Conservation (phyloP, 1,139 yeast species). For the Debaryomycetaceae sp. region DNA sequence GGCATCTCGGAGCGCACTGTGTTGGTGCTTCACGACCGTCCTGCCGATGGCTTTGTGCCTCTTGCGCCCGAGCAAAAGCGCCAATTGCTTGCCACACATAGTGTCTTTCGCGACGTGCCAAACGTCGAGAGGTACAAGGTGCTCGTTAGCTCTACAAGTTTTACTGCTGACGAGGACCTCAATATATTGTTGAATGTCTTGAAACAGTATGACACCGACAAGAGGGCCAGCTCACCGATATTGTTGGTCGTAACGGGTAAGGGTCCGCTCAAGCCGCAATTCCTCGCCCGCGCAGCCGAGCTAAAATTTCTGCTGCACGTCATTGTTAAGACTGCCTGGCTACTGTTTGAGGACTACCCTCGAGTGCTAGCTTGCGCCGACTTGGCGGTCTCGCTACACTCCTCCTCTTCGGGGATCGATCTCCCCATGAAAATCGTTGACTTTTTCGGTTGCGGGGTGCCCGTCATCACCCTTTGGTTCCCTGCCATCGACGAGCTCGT, state of each 20-base stretch:
- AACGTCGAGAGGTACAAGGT: conserved; percentile 47
- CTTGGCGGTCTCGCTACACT: conserved; percentile 83
- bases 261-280: conserved; percentile 69
- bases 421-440: conserved; percentile 97
- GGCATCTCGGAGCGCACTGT: conserved; percentile 35
- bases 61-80: conserved; percentile 22
- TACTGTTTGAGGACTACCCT: conserved; percentile 78
- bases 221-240: conserved; percentile 32
- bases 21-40: conserved; percentile 65
- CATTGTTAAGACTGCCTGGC: conserved; percentile 66
- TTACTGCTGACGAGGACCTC: conserved; percentile 94
- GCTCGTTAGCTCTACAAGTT: conserved; percentile 83
- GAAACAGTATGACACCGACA: conserved; percentile 46
- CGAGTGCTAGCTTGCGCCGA: conserved; percentile 71
- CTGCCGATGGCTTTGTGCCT: conserved; percentile 66
- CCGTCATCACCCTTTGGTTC: conserved; percentile 75
- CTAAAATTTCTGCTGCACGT: conserved; percentile 46
- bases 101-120: conserved; percentile 30
- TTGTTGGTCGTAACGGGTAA: conserved; percentile 86
- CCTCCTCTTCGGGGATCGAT: conserved; percentile 89
- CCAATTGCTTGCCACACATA: too few relatives aligned
- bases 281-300: conserved; percentile 40
- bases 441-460: conserved; percentile 94
- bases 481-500: conserved; percentile 69
- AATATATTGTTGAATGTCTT: conserved; percentile 65